Evolutionary conservation across 805 yeast genomes (phyloP), one percentile per base, ranked within the genome.

Genomic region (Saccharomycopsis sp.): DNA sequence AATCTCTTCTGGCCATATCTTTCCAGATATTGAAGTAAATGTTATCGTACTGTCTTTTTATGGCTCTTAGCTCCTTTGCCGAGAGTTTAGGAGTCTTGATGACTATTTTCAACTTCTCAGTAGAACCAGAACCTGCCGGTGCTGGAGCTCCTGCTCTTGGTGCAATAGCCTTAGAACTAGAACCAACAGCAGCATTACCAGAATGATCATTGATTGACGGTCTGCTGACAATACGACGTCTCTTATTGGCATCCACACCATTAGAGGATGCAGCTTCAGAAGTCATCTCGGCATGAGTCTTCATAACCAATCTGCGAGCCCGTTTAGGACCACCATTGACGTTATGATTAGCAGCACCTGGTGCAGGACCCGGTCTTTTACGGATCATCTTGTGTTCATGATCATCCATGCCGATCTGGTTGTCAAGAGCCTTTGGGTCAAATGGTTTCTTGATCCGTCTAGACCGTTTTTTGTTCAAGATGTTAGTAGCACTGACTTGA

Each of bases 1-100:
- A 92, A 72, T 94, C 99, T 70, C 89, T 89, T 69, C 99, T 81
- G 0, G 97, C 86, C 70, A 94, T 73, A 67, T 94, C 99, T 69
- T 90, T 89, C 98, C 97, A 94, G 60, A 94, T 89, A 19, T 94
- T 83, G 61, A 91, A 83, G 66, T 85, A 88, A 1, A 90, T 85
- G 67, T 86, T 86, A 66, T 89, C 96, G 70, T 90, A 90, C 69
- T 88, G 96, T 68, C 89, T 84, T 59, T 85, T 84, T 60, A 89
- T 78, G 5, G 91, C 87, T 65, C 83, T 81, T 59, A 84, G 80
- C 68, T 90, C 96, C 64, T 79, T 80, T 7, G 75, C 75, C 41
- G 73, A 73, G 62, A 75, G 64, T 54, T 73, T 72, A n/a, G n/a
- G n/a, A n/a, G n/a, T n/a, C n/a, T n/a, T n/a, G n/a, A n/a, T n/a